A percentile compares a stretch with the other conserved stretches of the same genome.
Conservation (phyloP, 2,329 filamentous ascomycete genomes). For the Camillea tinctor region DNA sequence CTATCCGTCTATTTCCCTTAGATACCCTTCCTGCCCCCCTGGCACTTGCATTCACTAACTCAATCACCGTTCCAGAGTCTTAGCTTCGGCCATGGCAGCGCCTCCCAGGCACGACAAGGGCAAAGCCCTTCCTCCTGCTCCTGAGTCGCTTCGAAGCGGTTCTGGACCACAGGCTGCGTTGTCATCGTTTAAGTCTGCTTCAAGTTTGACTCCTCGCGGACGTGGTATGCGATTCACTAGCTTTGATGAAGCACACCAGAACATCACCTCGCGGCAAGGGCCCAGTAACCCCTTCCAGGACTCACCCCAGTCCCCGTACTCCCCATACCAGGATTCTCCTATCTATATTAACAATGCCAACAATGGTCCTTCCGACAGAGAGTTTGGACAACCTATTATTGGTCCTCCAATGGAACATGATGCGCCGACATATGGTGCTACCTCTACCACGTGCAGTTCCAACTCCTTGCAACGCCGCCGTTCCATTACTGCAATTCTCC, state of each 20-base stretch:
- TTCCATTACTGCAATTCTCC: slow-evolving; percentile 1
- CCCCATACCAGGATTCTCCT: not conserved
- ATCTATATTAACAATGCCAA: not conserved
- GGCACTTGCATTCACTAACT: not conserved
- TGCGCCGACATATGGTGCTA: not conserved
- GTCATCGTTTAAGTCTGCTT: slow-evolving; percentile 5
- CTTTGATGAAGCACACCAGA: slow-evolving; percentile 38
- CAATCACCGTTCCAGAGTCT: not conserved
- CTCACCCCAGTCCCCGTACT: slow-evolving; percentile 4
- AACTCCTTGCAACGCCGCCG: slow-evolving; percentile 6
- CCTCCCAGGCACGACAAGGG: slow-evolving; percentile 6
- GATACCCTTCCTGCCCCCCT: not conserved
- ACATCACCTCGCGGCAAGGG: slow-evolving; percentile 34
- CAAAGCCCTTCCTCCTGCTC: slow-evolving; percentile 5
- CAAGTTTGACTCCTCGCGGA: slow-evolving; percentile 31
- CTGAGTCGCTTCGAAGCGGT: not conserved
- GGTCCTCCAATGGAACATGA: slow-evolving; percentile 12
- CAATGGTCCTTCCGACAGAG: not conserved
- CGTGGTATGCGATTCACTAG: slow-evolving; percentile 34
- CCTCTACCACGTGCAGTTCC: slow-evolving; percentile 7
- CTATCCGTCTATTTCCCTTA: no score
- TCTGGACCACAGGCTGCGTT: not conserved
- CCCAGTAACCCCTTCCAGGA: slow-evolving; percentile 14
- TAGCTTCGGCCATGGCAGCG: slow-evolving; percentile 14
- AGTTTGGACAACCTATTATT: not conserved